phyloP scores from a whole-genome alignment of 352 stramenopile species.

The Globisporangium okanoganense region DNA sequence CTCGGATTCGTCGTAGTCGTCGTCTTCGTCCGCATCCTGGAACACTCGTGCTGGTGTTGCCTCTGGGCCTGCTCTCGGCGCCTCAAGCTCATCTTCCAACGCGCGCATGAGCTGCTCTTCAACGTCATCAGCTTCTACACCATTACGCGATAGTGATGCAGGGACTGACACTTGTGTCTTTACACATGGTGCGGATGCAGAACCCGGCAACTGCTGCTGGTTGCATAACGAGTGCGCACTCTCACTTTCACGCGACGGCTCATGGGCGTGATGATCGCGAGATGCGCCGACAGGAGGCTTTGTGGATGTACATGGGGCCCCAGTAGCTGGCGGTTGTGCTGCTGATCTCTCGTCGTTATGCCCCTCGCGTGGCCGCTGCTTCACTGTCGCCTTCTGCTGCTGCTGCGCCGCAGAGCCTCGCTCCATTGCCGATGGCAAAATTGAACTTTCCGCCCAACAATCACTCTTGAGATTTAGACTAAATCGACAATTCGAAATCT shows the following conservation, averaged over 20 bases:
- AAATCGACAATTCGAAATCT: background rate
- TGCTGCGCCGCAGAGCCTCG: background rate
- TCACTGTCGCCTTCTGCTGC: background rate
- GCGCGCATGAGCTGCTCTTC: slow-evolving; percentile 13
- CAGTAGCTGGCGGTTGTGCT: background rate
- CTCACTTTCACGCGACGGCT: background rate
- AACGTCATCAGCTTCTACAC: background rate
- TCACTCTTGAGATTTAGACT: background rate
- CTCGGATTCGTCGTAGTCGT: slow-evolving; percentile 24
- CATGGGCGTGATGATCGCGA: background rate
- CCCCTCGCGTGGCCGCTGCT: slow-evolving; percentile 1
- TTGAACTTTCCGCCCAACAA: background rate
- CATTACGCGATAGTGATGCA: background rate
- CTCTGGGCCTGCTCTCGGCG: background rate
- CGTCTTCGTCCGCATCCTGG: slow-evolving; percentile 23
- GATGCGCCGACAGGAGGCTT: background rate
- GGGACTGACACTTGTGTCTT: background rate
- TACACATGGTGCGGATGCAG: background rate
- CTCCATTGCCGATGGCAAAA: background rate
- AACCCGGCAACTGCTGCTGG: background rate
- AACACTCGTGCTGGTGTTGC: background rate
- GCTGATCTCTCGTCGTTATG: background rate
- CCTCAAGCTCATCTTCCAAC: slow-evolving; percentile 14
- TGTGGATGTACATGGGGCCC: background rate
- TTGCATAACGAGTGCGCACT: background rate